Percentiles rank a stretch among this genome's conserved stretches.
phyloP scores from a whole-genome alignment of 257 asterid species.

The Solanum chiquidenum region DNA sequence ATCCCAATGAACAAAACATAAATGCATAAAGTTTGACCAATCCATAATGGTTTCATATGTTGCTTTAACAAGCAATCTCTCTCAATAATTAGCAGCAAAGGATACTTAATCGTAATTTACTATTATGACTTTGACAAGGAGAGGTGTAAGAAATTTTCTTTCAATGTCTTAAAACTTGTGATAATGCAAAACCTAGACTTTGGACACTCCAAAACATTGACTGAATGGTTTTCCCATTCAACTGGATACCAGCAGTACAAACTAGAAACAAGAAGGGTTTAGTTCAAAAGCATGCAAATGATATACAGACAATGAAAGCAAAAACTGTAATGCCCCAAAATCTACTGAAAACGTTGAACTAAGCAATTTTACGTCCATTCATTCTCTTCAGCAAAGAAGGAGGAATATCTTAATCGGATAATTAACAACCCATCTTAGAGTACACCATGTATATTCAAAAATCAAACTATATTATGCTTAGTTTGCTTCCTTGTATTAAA shows the following conservation, averaged over 20 bases:
- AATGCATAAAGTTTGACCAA: background rate
- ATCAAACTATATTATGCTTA: background rate
- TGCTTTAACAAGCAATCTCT: background rate
- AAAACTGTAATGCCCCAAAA: background rate
- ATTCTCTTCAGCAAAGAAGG: background rate
- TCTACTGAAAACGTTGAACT: too few species aligned
- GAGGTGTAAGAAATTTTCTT: background rate
- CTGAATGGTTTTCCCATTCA: background rate
- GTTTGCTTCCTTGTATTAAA: background rate
- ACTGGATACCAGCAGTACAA: background rate
- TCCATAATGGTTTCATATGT: background rate
- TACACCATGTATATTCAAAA: background rate
- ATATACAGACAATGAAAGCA: background rate
- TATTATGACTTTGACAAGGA: background rate
- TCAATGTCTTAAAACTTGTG: background rate
- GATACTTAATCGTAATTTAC: background rate
- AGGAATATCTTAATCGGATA: background rate
- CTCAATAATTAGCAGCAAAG: background rate
- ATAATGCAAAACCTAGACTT: too few species aligned
- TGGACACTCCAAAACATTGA: background rate
- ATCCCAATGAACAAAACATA: background rate
- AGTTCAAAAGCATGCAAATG: background rate
- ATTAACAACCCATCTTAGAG: background rate
- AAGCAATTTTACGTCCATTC: background rate
- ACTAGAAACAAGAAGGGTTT: background rate